These are phyloP conservation scores for Alisma plantagoaquatica DNA, from an alignment of 106 monocot genomes.

Conservation along the genomic window DNA sequence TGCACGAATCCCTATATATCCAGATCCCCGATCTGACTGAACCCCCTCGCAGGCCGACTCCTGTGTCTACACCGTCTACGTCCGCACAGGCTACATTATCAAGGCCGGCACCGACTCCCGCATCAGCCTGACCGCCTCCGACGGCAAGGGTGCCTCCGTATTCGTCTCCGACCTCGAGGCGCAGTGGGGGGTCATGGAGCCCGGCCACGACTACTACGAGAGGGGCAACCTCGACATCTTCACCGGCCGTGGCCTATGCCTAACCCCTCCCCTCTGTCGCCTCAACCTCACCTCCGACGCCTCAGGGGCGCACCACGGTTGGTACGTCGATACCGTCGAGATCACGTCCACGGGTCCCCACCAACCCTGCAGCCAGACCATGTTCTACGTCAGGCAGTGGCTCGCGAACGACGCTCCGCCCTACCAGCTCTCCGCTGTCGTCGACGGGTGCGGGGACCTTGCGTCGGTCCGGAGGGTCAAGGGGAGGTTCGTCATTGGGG, in stretches of 20 bases:
- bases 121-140: slow-evolving; percentile 30
- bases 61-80: slow-evolving; percentile 56
- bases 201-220: slow-evolving; percentile 52
- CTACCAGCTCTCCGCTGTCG: slow-evolving; percentile 31
- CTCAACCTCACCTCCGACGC: slow-evolving; percentile 63
- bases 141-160: slow-evolving; percentile 12
- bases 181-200: slow-evolving; percentile 52
- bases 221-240: slow-evolving; percentile 23
- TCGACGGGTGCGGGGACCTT: slow-evolving; percentile 26
- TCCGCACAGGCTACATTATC: slow-evolving; percentile 25
- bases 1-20: too few species aligned
- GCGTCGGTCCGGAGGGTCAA: neutral
- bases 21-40: too few species aligned
- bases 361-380: slow-evolving; percentile 31
- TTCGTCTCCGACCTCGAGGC: slow-evolving; percentile 14
- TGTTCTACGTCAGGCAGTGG: slow-evolving; percentile 47
- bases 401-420: slow-evolving; percentile 37
- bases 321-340: slow-evolving; percentile 66
- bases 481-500: neutral
- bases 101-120: slow-evolving; percentile 34
- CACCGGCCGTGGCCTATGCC: too few species aligned
- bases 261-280: slow-evolving; percentile 31
- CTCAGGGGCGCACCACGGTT: slow-evolving; percentile 44
- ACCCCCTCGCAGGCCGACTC: too few species aligned
- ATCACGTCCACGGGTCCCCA: slow-evolving; percentile 52